Conservation (phyloP, 2,329 filamentous ascomycete genomes). For the Annulohypoxylon truncatum region DNA sequence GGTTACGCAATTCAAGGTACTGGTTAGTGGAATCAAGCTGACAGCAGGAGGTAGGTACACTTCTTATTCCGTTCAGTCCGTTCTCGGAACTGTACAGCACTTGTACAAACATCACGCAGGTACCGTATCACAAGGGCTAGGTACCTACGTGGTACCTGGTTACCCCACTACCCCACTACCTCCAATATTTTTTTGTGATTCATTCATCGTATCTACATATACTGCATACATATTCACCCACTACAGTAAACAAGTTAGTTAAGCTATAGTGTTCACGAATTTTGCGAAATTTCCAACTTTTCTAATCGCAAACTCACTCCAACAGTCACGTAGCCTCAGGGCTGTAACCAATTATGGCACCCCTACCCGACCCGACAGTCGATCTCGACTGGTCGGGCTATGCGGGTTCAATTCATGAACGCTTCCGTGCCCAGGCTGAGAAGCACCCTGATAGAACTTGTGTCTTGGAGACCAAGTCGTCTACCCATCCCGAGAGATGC, state of each 20-base stretch:
- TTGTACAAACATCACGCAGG: neutral
- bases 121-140: neutral
- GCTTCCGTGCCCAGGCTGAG: conserved; percentile 74
- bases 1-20: too few relatives aligned
- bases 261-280: neutral
- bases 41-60: too few relatives aligned
- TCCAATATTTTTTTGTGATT: conserved; percentile 22
- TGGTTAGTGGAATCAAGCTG: too few relatives aligned
- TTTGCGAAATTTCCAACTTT: neutral
- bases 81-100: conserved; percentile 19
- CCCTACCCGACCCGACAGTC: conserved; percentile 71
- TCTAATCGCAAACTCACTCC: neutral
- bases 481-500: conserved; percentile 63
- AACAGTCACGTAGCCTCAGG: neutral
- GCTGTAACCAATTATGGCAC: conserved; percentile 31
- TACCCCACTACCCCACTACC: conserved; percentile 15
- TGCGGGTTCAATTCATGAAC: conserved; percentile 75
- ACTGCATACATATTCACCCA: too few relatives aligned
- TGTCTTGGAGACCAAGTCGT: conserved; percentile 61
- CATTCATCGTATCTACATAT: neutral
- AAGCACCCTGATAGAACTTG: conserved; percentile 71
- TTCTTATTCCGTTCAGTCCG: conserved; percentile 11
- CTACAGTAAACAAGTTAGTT: too few relatives aligned
- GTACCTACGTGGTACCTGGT: neutral
- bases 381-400: conserved; percentile 77